These are phyloP conservation scores for Jatropha multifida DNA, from an alignment of 441 rosid species.

Conservation along the genomic window DNA sequence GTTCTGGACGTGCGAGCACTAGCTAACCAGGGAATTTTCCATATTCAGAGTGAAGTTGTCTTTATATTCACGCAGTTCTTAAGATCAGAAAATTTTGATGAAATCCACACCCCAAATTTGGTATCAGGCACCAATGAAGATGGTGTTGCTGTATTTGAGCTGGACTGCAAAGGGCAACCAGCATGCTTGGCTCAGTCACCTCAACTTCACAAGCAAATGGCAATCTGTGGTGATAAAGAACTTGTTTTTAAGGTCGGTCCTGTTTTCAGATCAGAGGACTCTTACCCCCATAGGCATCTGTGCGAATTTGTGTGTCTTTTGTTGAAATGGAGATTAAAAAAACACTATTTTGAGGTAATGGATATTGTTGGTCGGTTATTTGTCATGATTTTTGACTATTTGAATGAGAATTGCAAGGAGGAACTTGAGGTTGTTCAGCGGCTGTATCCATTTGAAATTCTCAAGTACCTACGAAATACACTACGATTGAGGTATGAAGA, in stretches of 20 bases:
- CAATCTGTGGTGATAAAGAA: constrained; percentile 62
- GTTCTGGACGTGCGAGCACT: constrained; percentile 77
- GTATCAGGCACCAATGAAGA: constrained; percentile 90
- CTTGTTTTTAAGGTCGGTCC: constrained; percentile 76
- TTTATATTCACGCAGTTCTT: constrained; percentile 60
- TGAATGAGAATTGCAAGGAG: constrained; percentile 64
- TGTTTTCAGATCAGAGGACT: constrained; percentile 82
- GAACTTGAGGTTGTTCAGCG: constrained; percentile 71
- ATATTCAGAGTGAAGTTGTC: constrained; percentile 52
- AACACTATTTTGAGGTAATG: constrained; percentile 89
- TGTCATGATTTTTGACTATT: constrained; percentile 62
- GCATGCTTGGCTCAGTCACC: constrained; percentile 92
- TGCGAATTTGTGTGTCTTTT: constrained; percentile 86
- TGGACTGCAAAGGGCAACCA: constrained; percentile 80
- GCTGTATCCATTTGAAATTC: constrained; percentile 77
- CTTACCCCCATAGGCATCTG: constrained; percentile 78
- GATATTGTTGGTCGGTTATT: constrained; percentile 72
- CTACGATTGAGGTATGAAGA: no score
- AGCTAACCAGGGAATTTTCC: constrained; percentile 83
- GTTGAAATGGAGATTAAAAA: constrained; percentile 80
- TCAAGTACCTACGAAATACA: constrained; percentile 38
- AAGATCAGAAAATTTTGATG: constrained; percentile 50
- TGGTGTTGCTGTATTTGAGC: constrained; percentile 84
- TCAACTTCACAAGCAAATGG: constrained; percentile 86
- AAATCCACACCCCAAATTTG: constrained; percentile 77